These are phyloP conservation scores for Diaporthe citriasiana DNA, from an alignment of 2,329 filamentous ascomycete species.

Conservation along the genomic window DNA sequence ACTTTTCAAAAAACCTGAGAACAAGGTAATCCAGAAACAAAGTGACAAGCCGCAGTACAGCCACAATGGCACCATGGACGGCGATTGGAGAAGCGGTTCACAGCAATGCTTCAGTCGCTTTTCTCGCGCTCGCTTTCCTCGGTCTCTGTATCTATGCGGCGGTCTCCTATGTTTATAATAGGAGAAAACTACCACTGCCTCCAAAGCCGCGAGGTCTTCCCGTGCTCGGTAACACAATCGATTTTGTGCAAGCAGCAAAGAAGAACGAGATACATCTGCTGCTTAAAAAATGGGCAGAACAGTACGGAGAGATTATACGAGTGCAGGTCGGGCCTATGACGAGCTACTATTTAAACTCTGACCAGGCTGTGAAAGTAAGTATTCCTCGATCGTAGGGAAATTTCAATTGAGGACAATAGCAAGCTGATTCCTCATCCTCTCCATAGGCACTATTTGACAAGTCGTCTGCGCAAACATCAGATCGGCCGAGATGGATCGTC, in stretches of 20 bases:
- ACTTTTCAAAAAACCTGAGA: neutral
- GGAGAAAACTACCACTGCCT: neutral
- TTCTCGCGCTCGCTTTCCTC: neutral
- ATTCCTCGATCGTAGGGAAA: neutral
- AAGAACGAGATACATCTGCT: conserved; percentile 12
- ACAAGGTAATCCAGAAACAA: neutral
- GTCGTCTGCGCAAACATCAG: conserved; percentile 24
- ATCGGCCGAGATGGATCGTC: conserved; percentile 11
- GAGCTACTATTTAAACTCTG: conserved; percentile 16
- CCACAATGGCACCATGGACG: neutral
- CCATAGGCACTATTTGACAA: conserved; percentile 3
- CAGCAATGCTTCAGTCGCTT: neutral
- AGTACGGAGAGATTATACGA: conserved; percentile 4
- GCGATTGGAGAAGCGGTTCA: neutral
- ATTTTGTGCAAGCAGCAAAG: conserved; percentile 17
- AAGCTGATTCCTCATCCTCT: neutral
- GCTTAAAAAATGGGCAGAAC: conserved; percentile 9
- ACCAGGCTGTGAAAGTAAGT: conserved; percentile 14
- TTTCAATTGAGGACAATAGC: neutral
- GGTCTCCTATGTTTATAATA: neutral
- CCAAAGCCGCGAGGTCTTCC: neutral
- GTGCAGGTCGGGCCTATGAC: conserved; percentile 12
- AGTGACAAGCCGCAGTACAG: neutral
- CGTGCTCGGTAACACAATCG: neutral
- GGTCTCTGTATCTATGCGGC: neutral